Evolutionary conservation across 345 rosid species (phyloP).

Genomic region (Moricandia moricandioides): DNA sequence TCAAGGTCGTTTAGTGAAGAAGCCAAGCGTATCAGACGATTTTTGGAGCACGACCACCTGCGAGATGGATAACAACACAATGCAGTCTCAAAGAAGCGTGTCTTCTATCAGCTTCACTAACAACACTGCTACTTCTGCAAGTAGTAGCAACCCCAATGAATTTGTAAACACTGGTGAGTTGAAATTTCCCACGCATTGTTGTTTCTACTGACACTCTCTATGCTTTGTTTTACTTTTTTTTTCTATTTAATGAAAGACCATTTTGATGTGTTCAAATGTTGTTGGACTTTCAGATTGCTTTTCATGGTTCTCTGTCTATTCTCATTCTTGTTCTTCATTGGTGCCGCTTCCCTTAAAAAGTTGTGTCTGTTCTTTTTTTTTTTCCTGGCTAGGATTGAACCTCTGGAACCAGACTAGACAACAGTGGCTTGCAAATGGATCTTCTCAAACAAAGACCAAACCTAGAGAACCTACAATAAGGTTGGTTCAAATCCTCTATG

Average conservation of each 20-base stretch:
- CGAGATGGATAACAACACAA: constrained; percentile 54
- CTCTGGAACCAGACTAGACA: constrained; percentile 77
- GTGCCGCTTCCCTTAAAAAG: background rate
- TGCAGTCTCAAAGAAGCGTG: constrained; percentile 59
- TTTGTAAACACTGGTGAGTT: constrained; percentile 73
- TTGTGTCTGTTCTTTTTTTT: constrained; percentile 15
- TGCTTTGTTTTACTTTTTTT: no score
- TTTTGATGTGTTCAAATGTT: no score
- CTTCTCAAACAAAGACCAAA: constrained; percentile 35
- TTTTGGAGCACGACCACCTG: constrained; percentile 62
- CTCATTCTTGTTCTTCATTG: constrained; percentile 2
- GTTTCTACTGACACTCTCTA: background rate
- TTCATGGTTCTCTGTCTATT: no score
- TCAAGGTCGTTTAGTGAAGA: constrained; percentile 48
- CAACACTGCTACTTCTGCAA: constrained; percentile 33
- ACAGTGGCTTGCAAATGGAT: constrained; percentile 60
- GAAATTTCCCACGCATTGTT: background rate
- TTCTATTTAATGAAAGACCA: no score
- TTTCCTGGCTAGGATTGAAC: constrained; percentile 49
- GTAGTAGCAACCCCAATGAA: constrained; percentile 58
- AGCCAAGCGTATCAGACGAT: constrained; percentile 46
- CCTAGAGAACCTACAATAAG: constrained; percentile 66
- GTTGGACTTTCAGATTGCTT: no score
- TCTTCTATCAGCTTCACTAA: constrained; percentile 55
- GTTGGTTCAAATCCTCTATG: constrained; percentile 34